phyloP scores from a whole-genome alignment of 371 early-diverging fungal species.

The Parasitella parasitica region DNA sequence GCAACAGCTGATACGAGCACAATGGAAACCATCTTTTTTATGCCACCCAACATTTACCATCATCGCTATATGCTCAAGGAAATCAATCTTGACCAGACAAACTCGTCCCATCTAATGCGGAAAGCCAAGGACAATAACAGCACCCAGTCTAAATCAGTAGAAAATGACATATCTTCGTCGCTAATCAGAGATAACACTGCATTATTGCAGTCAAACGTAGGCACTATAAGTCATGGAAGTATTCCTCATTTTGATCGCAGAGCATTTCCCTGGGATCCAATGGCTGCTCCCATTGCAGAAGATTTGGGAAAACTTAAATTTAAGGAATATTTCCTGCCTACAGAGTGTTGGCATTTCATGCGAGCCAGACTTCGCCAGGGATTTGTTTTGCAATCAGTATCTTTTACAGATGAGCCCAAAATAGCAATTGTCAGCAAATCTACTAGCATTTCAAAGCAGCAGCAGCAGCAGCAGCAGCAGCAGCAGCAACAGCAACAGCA shows the following conservation, averaged over 20 bases:
- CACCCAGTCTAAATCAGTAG: not conserved
- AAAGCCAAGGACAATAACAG: not conserved
- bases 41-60: not conserved
- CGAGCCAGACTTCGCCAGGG: constrained; percentile 84
- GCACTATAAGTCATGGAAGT: not conserved
- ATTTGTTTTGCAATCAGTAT: constrained; percentile 71
- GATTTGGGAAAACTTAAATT: constrained; percentile 76
- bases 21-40: not conserved
- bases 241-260: not conserved
- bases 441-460: not conserved
- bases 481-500: too few species aligned
- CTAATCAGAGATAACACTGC: not conserved
- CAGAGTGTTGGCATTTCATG: constrained; percentile 74
- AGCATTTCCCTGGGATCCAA: constrained; percentile 82
- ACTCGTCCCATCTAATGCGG: constrained; percentile 7
- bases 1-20: not conserved
- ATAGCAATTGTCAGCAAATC: not conserved
- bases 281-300: constrained; percentile 69
- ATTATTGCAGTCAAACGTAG: not conserved
- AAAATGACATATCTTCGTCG: constrained; percentile 47
- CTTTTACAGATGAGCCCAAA: constrained; percentile 40
- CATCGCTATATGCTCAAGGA: constrained; percentile 56
- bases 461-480: not conserved
- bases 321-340: constrained; percentile 71
- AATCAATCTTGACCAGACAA: constrained; percentile 52